These are phyloP conservation scores for Peronosclerospora sorghi DNA, from an alignment of 352 stramenopile genomes.

Conservation along the genomic window DNA sequence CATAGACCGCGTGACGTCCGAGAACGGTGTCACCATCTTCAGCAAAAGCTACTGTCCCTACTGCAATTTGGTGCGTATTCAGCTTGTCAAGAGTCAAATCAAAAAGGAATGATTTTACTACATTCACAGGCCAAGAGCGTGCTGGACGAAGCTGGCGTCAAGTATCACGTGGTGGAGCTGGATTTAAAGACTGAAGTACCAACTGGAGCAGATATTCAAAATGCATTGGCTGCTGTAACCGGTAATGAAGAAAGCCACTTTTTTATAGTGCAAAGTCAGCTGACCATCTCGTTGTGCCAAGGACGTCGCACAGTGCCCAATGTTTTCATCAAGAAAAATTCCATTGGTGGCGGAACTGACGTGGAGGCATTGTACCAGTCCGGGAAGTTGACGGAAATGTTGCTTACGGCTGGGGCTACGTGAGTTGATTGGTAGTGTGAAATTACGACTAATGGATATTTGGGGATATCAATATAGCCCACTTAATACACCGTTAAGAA, in stretches of 20 bases:
- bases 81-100: neutral
- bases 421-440: neutral
- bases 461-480: no score
- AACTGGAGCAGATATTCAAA: conserved; percentile 81
- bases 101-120: neutral
- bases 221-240: conserved; percentile 73
- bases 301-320: conserved; percentile 92
- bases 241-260: conserved; percentile 23
- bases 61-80: conserved; percentile 49
- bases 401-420: conserved; percentile 38
- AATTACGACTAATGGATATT: no score
- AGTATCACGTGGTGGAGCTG: conserved; percentile 60
- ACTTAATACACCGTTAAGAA: no score
- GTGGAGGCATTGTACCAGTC: conserved; percentile 75
- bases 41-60: conserved; percentile 93
- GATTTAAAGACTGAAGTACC: conserved; percentile 42
- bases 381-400: conserved; percentile 86
- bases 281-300: neutral
- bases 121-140: conserved; percentile 72
- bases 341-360: conserved; percentile 90
- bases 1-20: conserved; percentile 34
- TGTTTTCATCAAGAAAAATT: conserved; percentile 92
- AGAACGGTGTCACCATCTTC: conserved; percentile 68
- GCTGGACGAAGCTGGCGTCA: conserved; percentile 45
- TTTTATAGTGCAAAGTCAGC: neutral